These are phyloP conservation scores for Aphanomyces astaci DNA, from an alignment of 352 stramenopile genomes.

Conservation along the genomic window DNA sequence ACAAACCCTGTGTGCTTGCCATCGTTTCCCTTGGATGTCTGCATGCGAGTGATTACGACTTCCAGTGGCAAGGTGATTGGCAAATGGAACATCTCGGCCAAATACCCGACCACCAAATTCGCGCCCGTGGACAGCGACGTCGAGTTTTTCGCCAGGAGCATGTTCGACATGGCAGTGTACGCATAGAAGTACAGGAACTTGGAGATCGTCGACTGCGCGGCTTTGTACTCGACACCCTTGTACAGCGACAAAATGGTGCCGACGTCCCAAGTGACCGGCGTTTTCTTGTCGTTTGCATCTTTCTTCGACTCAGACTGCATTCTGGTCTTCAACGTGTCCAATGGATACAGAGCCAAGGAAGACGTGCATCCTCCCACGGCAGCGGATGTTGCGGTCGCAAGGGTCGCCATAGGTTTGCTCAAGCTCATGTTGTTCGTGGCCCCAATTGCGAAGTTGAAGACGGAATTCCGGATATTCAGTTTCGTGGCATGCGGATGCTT, in stretches of 20 bases:
- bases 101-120: conserved; percentile 72
- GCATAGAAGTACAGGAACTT: conserved; percentile 89
- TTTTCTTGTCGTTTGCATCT: conserved; percentile 29
- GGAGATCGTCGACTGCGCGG: conserved; percentile 67
- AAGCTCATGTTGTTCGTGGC: conserved; percentile 35
- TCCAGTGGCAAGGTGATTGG: conserved; percentile 82
- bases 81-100: conserved; percentile 72
- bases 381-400: conserved; percentile 65
- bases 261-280: conserved; percentile 27
- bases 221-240: conserved; percentile 80
- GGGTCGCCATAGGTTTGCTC: conserved; percentile 79
- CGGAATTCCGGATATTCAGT: background rate
- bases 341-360: conserved; percentile 69
- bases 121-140: conserved; percentile 52
- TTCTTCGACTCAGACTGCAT: conserved; percentile 67
- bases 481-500: background rate
- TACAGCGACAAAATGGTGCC: conserved; percentile 51
- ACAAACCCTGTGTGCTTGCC: conserved; percentile 30
- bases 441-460: background rate
- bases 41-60: conserved; percentile 78
- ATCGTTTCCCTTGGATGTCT: conserved; percentile 38
- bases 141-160: conserved; percentile 53
- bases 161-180: conserved; percentile 69
- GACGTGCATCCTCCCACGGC: conserved; percentile 69
- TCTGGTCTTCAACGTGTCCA: conserved; percentile 84